These are phyloP conservation scores for Jatropha podagrica DNA, from an alignment of 441 rosid genomes.

Conservation along the genomic window DNA sequence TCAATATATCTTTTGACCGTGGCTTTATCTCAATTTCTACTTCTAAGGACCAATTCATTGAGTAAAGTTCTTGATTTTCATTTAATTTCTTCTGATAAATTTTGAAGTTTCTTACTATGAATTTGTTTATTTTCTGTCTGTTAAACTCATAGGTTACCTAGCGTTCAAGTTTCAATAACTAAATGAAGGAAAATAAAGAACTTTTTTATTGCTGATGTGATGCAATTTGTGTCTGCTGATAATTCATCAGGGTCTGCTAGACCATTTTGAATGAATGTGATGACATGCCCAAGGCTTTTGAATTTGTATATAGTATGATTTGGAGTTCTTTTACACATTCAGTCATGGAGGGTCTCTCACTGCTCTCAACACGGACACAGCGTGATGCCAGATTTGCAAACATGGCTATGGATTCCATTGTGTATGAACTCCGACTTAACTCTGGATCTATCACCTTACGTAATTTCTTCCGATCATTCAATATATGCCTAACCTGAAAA, in stretches of 20 bases:
- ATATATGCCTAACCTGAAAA: slow-evolving; percentile 72
- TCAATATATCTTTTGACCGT: slow-evolving; percentile 15
- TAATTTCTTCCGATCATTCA: slow-evolving; percentile 77
- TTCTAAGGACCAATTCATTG: slow-evolving; percentile 15
- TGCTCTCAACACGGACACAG: slow-evolving; percentile 75
- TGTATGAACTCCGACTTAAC: slow-evolving; percentile 64
- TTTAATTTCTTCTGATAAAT: slow-evolving; percentile 9
- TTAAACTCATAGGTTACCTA: slow-evolving; percentile 17
- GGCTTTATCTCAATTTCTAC: not conserved
- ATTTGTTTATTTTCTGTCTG: slow-evolving; percentile 5
- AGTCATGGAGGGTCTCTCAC: slow-evolving; percentile 72
- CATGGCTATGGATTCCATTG: slow-evolving; percentile 79
- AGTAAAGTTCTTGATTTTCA: slow-evolving; percentile 12
- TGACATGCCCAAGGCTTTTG: slow-evolving; percentile 62
- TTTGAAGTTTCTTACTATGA: slow-evolving; percentile 5
- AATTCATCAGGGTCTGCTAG: slow-evolving; percentile 28
- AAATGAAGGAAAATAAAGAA: slow-evolving; percentile 24
- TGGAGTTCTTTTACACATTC: slow-evolving; percentile 87
- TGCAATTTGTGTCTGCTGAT: slow-evolving; percentile 27
- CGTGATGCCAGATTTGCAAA: slow-evolving; percentile 91
- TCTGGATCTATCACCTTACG: slow-evolving; percentile 81
- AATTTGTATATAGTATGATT: slow-evolving; percentile 63
- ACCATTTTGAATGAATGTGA: slow-evolving; percentile 55
- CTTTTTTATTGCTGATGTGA: slow-evolving; percentile 29
- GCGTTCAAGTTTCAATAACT: slow-evolving; percentile 21